Evolutionary conservation across 2,329 filamentous ascomycete genomes (phyloP).

Genomic region (Zymoseptoria ardabiliae): DNA sequence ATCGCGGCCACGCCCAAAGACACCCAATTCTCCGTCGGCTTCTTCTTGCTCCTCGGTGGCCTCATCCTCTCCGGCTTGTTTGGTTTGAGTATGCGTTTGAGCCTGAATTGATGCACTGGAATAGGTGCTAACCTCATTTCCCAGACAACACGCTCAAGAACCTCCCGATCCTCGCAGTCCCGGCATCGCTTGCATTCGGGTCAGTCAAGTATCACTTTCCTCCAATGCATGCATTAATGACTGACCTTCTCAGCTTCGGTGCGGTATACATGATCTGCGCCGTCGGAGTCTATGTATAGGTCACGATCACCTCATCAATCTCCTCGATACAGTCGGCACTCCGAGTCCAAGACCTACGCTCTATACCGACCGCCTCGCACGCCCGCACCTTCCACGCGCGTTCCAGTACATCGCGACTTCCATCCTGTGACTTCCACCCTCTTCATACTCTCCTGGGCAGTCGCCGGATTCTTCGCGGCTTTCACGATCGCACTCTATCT

Average conservation of each 20-base stretch:
- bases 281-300: slow-evolving; percentile 92
- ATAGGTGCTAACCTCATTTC: slow-evolving; percentile 13
- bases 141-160: slow-evolving; percentile 75
- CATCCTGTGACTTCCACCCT: slow-evolving; percentile 22
- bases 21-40: slow-evolving; percentile 75
- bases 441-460: slow-evolving; percentile 17
- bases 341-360: slow-evolving; percentile 4
- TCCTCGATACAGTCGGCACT: slow-evolving; percentile 3
- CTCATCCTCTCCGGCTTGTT: slow-evolving; percentile 71
- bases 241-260: slow-evolving; percentile 59
- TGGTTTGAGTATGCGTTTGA: slow-evolving; percentile 63
- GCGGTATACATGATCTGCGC: slow-evolving; percentile 98
- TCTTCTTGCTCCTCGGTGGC: slow-evolving; percentile 62
- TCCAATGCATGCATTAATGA: background rate
- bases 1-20: slow-evolving; percentile 71
- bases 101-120: slow-evolving; percentile 1
- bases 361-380: slow-evolving; percentile 5
- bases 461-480: slow-evolving; percentile 17
- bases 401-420: slow-evolving; percentile 8
- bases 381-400: slow-evolving; percentile 1
- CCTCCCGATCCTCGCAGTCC: slow-evolving; percentile 70
- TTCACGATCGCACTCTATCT: slow-evolving; percentile 11
- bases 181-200: slow-evolving; percentile 84
- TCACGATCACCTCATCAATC: slow-evolving; percentile 6
- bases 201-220: slow-evolving; percentile 44